Conservation (phyloP, 306 rosid genomes). For the Albizia julibrissin region DNA sequence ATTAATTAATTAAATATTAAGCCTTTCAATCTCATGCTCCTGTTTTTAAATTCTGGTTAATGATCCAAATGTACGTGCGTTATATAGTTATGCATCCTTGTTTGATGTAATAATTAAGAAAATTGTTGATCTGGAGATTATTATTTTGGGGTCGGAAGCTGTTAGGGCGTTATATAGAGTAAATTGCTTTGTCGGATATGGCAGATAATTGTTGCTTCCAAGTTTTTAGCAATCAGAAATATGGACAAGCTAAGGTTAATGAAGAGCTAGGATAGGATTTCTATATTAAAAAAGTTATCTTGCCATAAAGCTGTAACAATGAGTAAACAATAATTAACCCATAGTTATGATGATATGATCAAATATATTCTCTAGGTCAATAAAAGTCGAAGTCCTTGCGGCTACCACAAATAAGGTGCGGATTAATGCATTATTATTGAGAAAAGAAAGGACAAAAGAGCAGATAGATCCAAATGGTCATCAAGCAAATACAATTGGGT, state of each 20-base stretch:
- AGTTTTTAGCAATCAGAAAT: not conserved
- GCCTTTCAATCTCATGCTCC: not conserved
- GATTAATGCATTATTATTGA: conserved; percentile 29
- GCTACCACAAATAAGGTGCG: conserved; percentile 23
- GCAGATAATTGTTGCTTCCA: conserved; percentile 21
- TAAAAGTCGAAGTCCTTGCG: conserved; percentile 25
- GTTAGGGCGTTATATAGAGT: conserved; percentile 14
- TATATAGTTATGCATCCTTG: too few species aligned
- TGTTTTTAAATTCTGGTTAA: conserved; percentile 9
- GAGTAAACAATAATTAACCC: conserved; percentile 11
- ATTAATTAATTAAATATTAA: not conserved
- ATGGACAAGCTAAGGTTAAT: not conserved
- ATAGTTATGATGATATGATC: not conserved
- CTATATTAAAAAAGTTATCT: conserved; percentile 13
- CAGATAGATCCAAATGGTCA: conserved; percentile 47
- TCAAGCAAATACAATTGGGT: conserved; percentile 48
- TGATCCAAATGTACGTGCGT: too few species aligned
- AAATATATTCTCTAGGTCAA: conserved; percentile 30
- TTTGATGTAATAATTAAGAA: not conserved
- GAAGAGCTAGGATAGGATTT: not conserved
- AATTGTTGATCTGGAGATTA: not conserved
- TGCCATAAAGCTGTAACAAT: conserved; percentile 24
- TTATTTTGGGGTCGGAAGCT: conserved; percentile 5
- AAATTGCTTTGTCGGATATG: conserved; percentile 24
- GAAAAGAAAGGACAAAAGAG: conserved; percentile 43